phyloP scores from a whole-genome alignment of 352 stramenopile species.

The Phytophthora hybrid region DNA sequence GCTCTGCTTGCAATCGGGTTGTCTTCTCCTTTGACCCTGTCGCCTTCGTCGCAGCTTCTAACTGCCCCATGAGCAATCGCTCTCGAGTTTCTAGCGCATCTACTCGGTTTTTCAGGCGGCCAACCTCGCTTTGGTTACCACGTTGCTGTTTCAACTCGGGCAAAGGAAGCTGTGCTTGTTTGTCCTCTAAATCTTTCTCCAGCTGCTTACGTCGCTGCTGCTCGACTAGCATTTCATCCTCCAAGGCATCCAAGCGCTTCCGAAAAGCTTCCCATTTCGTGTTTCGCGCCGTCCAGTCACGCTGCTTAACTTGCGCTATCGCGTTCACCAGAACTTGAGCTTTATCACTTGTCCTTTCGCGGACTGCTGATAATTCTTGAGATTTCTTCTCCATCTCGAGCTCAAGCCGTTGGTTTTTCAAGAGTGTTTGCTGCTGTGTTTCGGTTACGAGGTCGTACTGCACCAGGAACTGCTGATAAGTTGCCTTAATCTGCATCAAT shows the following conservation, averaged over 20 bases:
- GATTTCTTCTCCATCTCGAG: conserved; percentile 57
- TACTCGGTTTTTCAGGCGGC: conserved; percentile 60
- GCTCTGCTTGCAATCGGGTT: conserved; percentile 32
- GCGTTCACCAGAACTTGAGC: conserved; percentile 57
- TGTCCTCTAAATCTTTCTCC: conserved; percentile 72
- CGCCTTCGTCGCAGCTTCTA: conserved; percentile 47
- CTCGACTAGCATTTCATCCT: conserved; percentile 67
- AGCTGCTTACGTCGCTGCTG: conserved; percentile 63
- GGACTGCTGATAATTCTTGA: conserved; percentile 40
- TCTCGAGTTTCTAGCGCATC: conserved; percentile 79
- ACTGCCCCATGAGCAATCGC: conserved; percentile 62
- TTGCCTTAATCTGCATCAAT: conserved; percentile 88
- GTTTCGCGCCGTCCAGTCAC: conserved; percentile 67
- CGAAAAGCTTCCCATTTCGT: conserved; percentile 77
- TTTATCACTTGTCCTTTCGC: conserved; percentile 47
- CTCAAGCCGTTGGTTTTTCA: conserved; percentile 74
- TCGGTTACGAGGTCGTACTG: conserved; percentile 71
- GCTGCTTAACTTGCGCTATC: conserved; percentile 61
- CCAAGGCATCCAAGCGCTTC: conserved; percentile 70
- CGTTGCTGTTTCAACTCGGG: conserved; percentile 28
- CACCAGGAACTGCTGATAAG: conserved; percentile 82
- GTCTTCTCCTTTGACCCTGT: conserved; percentile 39
- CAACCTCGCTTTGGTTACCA: conserved; percentile 46
- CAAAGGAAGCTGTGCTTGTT: conserved; percentile 45
- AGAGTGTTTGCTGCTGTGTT: conserved; percentile 56